A percentile compares a stretch with the other conserved stretches of the same genome.
These are phyloP conservation scores for Erythrobasidium hasegawianum DNA, from an alignment of 1,284 basidiomycete genomes.

Conservation along the genomic window DNA sequence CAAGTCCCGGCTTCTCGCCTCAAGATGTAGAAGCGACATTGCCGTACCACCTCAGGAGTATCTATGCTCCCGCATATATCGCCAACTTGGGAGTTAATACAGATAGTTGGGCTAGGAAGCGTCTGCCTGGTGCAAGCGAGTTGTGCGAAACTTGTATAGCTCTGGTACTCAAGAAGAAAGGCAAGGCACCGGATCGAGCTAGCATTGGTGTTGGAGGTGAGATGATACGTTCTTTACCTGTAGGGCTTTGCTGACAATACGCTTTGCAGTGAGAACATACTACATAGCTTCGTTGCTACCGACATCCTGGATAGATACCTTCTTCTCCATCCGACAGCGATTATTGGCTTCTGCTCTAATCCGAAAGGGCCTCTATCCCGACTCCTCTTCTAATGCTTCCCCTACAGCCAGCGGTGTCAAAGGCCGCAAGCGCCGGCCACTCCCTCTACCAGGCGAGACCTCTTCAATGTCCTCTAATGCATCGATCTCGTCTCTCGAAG, in stretches of 20 bases:
- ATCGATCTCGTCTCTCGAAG: background rate
- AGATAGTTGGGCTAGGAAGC: conserved; percentile 1
- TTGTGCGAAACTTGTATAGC: conserved; percentile 15
- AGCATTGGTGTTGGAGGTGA: conserved; percentile 22
- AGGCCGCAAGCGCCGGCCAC: conserved; percentile 8
- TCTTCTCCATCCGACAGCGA: conserved; percentile 22
- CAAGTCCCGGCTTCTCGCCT: background rate
- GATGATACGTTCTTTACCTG: too few relatives aligned
- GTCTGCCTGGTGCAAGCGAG: conserved; percentile 10
- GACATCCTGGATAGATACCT: conserved; percentile 15
- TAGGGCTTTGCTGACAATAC: too few relatives aligned
- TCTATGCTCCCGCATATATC: conserved; percentile 26
- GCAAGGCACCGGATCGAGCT: conserved; percentile 12
- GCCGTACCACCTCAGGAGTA: conserved; percentile 8
- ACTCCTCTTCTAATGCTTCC: background rate
- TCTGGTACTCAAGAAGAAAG: conserved; percentile 2
- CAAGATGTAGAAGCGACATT: background rate
- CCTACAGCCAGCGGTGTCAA: background rate
- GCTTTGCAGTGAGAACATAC: conserved; percentile 17
- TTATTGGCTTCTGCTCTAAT: background rate
- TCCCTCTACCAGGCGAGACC: conserved; percentile 19
- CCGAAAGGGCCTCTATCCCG: background rate
- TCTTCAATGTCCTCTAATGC: background rate
- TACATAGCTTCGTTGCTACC: conserved; percentile 31
- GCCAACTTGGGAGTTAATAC: background rate